phyloP scores from a whole-genome alignment of 345 rosid species.

The Clausena lansium region DNA sequence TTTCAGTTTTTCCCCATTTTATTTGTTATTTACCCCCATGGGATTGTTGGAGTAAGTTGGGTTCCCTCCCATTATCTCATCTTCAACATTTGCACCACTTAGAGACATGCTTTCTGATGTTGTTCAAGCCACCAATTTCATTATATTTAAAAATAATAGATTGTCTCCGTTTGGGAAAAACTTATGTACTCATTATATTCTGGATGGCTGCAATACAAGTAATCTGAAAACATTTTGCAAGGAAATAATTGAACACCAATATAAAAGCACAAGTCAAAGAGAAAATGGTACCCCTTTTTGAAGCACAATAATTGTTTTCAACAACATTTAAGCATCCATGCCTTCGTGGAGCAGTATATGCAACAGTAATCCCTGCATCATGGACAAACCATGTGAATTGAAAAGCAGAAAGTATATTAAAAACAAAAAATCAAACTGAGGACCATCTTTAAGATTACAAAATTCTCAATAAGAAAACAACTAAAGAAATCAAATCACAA shows the following conservation, averaged over 20 bases:
- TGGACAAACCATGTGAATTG: slow-evolving; percentile 20
- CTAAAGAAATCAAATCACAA: not conserved
- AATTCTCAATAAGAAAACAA: not conserved
- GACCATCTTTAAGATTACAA: slow-evolving; percentile 1
- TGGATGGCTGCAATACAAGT: not conserved
- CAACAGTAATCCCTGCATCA: slow-evolving; percentile 65
- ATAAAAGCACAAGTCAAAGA: not conserved
- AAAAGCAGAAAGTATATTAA: slow-evolving; percentile 11
- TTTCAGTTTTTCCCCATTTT: not conserved
- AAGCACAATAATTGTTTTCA: slow-evolving; percentile 89
- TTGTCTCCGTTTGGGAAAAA: not conserved
- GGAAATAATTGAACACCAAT: slow-evolving; percentile 3
- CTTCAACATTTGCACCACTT: not conserved
- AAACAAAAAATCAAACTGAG: slow-evolving; percentile 1
- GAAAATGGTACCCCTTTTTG: slow-evolving; percentile 64
- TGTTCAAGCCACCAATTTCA: not conserved
- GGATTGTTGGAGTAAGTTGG: not conserved
- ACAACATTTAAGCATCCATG: slow-evolving; percentile 84
- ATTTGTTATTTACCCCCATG: not conserved
- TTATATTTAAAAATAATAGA: not conserved
- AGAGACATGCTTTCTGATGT: not conserved
- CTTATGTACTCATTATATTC: not conserved
- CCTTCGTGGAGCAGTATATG: slow-evolving; percentile 79
- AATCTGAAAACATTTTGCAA: not conserved
- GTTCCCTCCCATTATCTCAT: not conserved